Base-by-base conservation (phyloP, 2,329 filamentous ascomycete genomes). In the Exophiala lecanii-corni region DNA sequence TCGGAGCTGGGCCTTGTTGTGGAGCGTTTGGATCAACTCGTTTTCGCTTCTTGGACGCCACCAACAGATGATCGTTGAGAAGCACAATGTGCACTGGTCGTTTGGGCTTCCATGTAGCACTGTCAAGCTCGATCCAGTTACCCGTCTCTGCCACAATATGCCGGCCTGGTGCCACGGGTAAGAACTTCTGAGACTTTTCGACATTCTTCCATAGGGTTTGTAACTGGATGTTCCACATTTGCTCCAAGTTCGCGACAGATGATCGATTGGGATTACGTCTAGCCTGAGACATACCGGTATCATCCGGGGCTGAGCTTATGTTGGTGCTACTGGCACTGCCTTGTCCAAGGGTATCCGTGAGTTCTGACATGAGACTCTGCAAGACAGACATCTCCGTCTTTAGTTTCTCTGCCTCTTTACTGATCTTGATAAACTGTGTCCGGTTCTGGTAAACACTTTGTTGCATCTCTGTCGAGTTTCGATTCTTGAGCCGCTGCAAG, bases 401-500 rank as follows among this genome's bases (percentile, higher is more conserved):
- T 45, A 98, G 79, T 69, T 95, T 96, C 67, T 98, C 92, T 2
- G 94, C 92, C 69, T 98, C 92, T 67, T 97, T 96, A 62, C 89
- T 96, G 65, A 98, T 97, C 66, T 94, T 94, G 73, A 98, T 97
- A 61, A 98, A 98, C 59, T 97, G 92, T 0, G 88, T 94, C 36
- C 92, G 82, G 65, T 98, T 98, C 64, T 96, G 89, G 66, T 94
- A 91, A 38, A 98, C 85, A 66, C 89, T 97, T 60, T 94, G 87
- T 65, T 97, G 91, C 16, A 98, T 73, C 56, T 97, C 89, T 36
- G 81, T 76, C 4, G 84, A 83, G 6, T 88, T 89, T 43, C 86
- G 79, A 53, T 77, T 76, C 65, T 91, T 91, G 43, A 92, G 73
- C 56, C 83, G 84, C 52, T 81, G 81, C 32, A 96, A 71, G 16